A percentile compares a stretch with the other conserved stretches of the same genome.
phyloP scores from a whole-genome alignment of 2,329 filamentous ascomycete species.

The Dothidotthia symphoricarpi region DNA sequence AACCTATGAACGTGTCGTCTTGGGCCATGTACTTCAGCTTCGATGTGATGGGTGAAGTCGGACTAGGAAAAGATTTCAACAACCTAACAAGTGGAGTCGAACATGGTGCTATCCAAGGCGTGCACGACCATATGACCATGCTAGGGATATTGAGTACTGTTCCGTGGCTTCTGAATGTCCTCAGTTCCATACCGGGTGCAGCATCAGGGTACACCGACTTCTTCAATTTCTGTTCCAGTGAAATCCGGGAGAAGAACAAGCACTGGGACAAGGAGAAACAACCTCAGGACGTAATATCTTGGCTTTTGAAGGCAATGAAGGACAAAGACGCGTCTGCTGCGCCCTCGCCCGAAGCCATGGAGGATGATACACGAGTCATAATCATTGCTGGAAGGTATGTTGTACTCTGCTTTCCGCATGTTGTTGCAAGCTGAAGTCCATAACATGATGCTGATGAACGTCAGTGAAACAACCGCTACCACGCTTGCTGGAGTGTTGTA shows the following conservation, averaged over 20 bases:
- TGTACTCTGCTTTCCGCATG: background rate
- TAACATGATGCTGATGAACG: background rate
- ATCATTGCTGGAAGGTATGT: conserved; percentile 37
- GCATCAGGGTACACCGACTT: conserved; percentile 29
- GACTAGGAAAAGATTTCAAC: conserved; percentile 27
- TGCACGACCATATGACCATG: conserved; percentile 39
- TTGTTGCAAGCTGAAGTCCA: conserved; percentile 11
- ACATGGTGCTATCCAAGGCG: conserved; percentile 33
- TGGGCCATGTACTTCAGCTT: conserved; percentile 33
- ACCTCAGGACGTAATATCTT: conserved; percentile 42
- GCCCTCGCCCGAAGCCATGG: conserved; percentile 28
- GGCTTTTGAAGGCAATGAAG: conserved; percentile 42
- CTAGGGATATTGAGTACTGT: conserved; percentile 36
- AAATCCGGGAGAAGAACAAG: conserved; percentile 37
- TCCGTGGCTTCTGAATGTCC: conserved; percentile 40
- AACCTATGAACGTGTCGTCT: conserved; percentile 21
- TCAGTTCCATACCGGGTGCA: conserved; percentile 32
- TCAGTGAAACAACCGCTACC: conserved; percentile 38
- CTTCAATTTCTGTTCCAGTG: conserved; percentile 27
- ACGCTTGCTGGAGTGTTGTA: conserved; percentile 31
- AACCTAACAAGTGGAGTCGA: conserved; percentile 23
- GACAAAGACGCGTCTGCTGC: conserved; percentile 40
- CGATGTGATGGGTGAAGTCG: conserved; percentile 34
- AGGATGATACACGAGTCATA: conserved; percentile 36
- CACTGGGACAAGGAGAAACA: conserved; percentile 22